Conservation (phyloP, 352 stramenopile species). For the Phytophthora sojae region DNA sequence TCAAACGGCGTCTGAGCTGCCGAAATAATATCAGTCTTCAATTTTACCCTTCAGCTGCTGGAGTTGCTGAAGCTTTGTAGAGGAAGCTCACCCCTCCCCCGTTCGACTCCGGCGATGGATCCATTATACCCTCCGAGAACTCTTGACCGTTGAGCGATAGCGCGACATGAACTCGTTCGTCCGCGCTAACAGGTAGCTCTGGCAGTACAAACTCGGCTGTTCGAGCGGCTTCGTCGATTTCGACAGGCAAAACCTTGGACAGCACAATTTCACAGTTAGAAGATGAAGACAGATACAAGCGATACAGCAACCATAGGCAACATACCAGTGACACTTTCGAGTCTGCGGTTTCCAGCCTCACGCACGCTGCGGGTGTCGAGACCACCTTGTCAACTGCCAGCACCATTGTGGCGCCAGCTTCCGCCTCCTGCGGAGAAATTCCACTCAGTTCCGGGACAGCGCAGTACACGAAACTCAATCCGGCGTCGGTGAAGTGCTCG, state of each 20-base stretch:
- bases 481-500: constrained; percentile 46
- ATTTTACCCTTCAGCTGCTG: not conserved
- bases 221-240: constrained; percentile 27
- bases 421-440: constrained; percentile 27
- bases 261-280: constrained; percentile 11
- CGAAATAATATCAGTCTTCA: too few species aligned
- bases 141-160: constrained; percentile 51
- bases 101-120: not conserved
- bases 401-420: constrained; percentile 31
- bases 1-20: too few species aligned
- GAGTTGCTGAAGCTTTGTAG: constrained; percentile 26
- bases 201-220: constrained; percentile 42
- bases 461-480: constrained; percentile 33
- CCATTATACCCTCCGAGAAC: constrained; percentile 20
- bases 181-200: constrained; percentile 24
- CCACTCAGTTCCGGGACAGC: constrained; percentile 21
- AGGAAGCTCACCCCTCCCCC: constrained; percentile 12
- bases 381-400: constrained; percentile 30
- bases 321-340: constrained; percentile 35
- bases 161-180: constrained; percentile 28
- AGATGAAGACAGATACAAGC: not conserved
- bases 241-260: constrained; percentile 33
- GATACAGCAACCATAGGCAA: not conserved
- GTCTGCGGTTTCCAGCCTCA: constrained; percentile 23
- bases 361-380: constrained; percentile 26